A percentile compares a stretch with the other conserved stretches of the same genome.
phyloP scores from a whole-genome alignment of 352 stramenopile species.

The Phytophthora agathidicida region DNA sequence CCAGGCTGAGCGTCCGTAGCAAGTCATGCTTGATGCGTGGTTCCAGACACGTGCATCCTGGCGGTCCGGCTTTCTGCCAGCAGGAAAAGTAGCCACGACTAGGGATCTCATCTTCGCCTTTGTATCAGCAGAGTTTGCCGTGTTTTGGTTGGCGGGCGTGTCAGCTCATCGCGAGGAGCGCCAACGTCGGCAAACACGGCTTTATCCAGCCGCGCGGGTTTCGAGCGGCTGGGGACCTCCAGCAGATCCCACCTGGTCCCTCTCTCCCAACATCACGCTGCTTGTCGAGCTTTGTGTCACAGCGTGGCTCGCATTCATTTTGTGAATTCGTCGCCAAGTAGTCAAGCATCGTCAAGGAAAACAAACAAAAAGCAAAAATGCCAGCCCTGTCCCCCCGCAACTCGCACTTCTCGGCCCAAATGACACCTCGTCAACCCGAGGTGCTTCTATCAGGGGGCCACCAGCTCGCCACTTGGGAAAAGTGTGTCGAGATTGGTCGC shows the following conservation, averaged over 20 bases:
- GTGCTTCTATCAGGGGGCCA: conserved; percentile 25
- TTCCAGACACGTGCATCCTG: conserved; percentile 11
- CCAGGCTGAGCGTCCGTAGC: too few species aligned
- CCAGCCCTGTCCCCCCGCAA: conserved; percentile 32
- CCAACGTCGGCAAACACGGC: conserved; percentile 20
- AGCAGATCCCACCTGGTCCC: conserved; percentile 7
- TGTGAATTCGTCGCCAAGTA: conserved; percentile 20
- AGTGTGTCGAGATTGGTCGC: conserved; percentile 57
- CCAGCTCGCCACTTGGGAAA: conserved; percentile 44
- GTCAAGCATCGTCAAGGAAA: conserved; percentile 13
- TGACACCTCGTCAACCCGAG: conserved; percentile 25
- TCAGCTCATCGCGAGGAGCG: conserved; percentile 26
- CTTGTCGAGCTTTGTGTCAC: conserved; percentile 4
- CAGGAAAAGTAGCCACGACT: conserved; percentile 13
- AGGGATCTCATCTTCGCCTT: conserved; percentile 2
- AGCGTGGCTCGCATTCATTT: conserved; percentile 38
- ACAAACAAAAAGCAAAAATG: conserved; percentile 21
- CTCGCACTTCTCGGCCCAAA: conserved; percentile 33
- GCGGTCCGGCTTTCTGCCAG: conserved; percentile 30
- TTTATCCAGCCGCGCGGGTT: conserved; percentile 19
- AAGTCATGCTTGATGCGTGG: conserved; percentile 25
- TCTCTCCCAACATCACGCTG: conserved; percentile 3
- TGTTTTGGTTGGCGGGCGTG: conserved; percentile 39
- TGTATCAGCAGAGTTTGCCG: conserved; percentile 26
- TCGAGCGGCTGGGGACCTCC: conserved; percentile 24